Evolutionary conservation across 169 alveolate genomes (phyloP).

Genomic region (Amoebophrya sp.): DNA sequence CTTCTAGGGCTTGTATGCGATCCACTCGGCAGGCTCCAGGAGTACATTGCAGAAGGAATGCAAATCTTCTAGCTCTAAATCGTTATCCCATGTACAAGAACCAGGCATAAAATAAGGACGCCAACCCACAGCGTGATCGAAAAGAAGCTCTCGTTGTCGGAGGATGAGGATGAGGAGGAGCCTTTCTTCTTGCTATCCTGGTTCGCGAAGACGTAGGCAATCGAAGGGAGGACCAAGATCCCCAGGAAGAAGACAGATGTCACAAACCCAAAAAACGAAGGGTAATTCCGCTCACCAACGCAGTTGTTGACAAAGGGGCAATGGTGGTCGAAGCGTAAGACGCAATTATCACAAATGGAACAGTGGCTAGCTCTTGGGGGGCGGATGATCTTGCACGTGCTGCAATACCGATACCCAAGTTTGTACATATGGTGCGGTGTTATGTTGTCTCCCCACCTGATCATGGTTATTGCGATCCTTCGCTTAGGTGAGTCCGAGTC

Average conservation of each 20-base stretch:
- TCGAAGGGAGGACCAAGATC: conserved; percentile 36
- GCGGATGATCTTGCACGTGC: conserved; percentile 56
- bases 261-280: conserved; percentile 26
- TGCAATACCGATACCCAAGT: not conserved
- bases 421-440: not conserved
- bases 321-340: conserved; percentile 79
- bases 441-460: not conserved
- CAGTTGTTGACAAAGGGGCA: conserved; percentile 85
- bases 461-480: no score
- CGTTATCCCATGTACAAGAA: no score
- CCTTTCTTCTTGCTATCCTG: not conserved
- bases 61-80: no score
- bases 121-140: not conserved
- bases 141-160: not conserved
- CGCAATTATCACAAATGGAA: conserved; percentile 73
- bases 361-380: conserved; percentile 76
- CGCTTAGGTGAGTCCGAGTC: no score
- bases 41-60: no score
- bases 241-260: conserved; percentile 43
- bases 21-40: no score
- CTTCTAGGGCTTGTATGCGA: no score
- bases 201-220: not conserved
- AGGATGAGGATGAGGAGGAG: not conserved
- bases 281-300: conserved; percentile 59
- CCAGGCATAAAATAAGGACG: not conserved